These are phyloP conservation scores for Chlamydomonas sp. DNA, from an alignment of 139 green algal species.

Conservation along the genomic window DNA sequence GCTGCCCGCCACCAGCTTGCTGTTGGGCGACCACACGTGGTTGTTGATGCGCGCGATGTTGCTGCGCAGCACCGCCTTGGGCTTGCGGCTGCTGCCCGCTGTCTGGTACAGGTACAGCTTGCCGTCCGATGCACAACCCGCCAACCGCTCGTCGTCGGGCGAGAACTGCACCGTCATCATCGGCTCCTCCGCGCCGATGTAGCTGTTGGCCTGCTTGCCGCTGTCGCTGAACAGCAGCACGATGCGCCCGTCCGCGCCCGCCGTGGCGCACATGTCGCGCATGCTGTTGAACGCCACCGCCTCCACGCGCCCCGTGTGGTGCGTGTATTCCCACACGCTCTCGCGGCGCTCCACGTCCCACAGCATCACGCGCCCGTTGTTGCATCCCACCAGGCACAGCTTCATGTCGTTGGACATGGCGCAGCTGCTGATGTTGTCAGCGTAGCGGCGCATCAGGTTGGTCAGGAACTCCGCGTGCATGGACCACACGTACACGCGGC, in stretches of 20 bases:
- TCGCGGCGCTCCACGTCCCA: constrained; percentile 53
- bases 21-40: constrained; percentile 59
- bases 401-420: constrained; percentile 36
- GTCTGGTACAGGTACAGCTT: constrained; percentile 52
- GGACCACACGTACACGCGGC: constrained; percentile 55
- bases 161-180: constrained; percentile 54
- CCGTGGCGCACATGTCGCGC: constrained; percentile 42
- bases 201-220: constrained; percentile 59
- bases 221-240: constrained; percentile 37
- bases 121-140: constrained; percentile 40
- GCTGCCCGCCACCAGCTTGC: constrained; percentile 51
- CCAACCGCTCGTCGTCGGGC: constrained; percentile 55
- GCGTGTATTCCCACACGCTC: constrained; percentile 58
- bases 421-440: constrained; percentile 34
- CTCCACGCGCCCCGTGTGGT: constrained; percentile 60
- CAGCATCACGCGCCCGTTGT: constrained; percentile 58
- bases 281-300: constrained; percentile 54
- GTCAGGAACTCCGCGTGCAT: constrained; percentile 51
- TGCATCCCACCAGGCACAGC: constrained; percentile 45
- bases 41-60: constrained; percentile 42
- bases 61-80: constrained; percentile 44
- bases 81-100: constrained; percentile 21
- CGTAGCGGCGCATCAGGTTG: constrained; percentile 48
- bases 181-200: constrained; percentile 47
- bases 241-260: constrained; percentile 47